Conservation (phyloP, 257 asterid species). For the Jacaranda copaia region DNA sequence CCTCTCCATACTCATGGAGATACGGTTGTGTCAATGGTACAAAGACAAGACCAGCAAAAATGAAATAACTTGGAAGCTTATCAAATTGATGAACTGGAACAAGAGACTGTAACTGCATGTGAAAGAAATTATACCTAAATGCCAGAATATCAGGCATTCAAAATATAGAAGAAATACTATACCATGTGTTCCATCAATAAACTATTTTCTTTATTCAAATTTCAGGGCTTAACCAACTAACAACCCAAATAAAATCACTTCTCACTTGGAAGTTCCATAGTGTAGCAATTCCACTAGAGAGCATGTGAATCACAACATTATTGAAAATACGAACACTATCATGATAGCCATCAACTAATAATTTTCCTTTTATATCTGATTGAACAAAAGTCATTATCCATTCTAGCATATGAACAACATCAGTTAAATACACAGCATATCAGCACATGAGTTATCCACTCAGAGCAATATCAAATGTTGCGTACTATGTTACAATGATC, state of each 20-base stretch:
- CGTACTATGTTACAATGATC: not conserved
- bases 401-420: slow-evolving; percentile 4
- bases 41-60: slow-evolving; percentile 94
- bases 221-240: too few relatives aligned
- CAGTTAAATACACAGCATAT: not conserved
- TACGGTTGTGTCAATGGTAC: slow-evolving; percentile 92
- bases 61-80: slow-evolving; percentile 91
- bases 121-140: not conserved
- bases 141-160: too few relatives aligned
- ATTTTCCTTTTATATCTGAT: not conserved
- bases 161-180: too few relatives aligned
- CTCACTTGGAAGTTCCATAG: too few relatives aligned
- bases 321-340: not conserved
- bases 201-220: too few relatives aligned
- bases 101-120: slow-evolving; percentile 82
- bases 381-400: not conserved
- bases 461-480: slow-evolving; percentile 8
- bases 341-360: slow-evolving; percentile 7
- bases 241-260: too few relatives aligned
- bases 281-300: too few relatives aligned
- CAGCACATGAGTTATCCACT: not conserved
- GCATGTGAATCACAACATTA: not conserved
- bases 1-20: slow-evolving; percentile 98
- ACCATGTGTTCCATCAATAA: too few relatives aligned
- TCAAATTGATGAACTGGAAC: slow-evolving; percentile 99